Base-by-base conservation (phyloP, 1,284 basidiomycete species). In the Exsudoporus floridanus region DNA sequence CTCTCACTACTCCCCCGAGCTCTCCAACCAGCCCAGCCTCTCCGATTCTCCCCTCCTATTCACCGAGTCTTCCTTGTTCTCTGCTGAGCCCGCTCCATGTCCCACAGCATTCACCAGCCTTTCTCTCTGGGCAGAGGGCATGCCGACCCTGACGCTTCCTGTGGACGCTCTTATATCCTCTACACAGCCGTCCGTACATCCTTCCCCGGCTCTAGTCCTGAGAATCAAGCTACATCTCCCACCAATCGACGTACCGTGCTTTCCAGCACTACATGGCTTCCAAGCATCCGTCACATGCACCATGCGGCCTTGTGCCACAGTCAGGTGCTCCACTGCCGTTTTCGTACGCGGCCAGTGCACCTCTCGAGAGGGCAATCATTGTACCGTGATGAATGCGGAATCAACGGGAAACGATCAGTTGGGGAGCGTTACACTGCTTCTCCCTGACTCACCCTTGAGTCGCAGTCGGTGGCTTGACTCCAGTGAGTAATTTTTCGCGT, bases 61-160 rank as follows among this genome's bases (percentile, higher is more conserved):
- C 51, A 57, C 69, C 33, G 62, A 69, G 3, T 71, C 66, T 43
- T 59, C 67, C 34, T 37, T 69, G n/a, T 67, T 71, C 55, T 42
- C 66, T 50, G 49, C 59, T 37, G 69, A 70, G 25, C 43, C 67
- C 28, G 30, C 59, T 45, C 54, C 62, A 43, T 56, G 40, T 49
- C 58, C 57, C 30, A 49, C 59, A 48, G 58, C 49, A 6, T 37
- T 71, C 30, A 58, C 54, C 3, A 45, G 39, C 55, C 80, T 64
- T 27, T 76, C 73, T 33, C 67, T 90, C n/a, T 77, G 77, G 66
- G 81, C 86, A 28, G 82, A 86, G 55, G 84, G 85, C 55, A 85
- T 88, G 81, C 69, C 75, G n/a, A 75, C 82, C 18, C 77, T 82
- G 50, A 72, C 74, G 28, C 72, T 86, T 63, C 54, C 65, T 65